A percentile compares a stretch with the other conserved stretches of the same genome.
phyloP scores from a whole-genome alignment of 495 filamentous ascomycete genomes.

The Aspergillus leporis region DNA sequence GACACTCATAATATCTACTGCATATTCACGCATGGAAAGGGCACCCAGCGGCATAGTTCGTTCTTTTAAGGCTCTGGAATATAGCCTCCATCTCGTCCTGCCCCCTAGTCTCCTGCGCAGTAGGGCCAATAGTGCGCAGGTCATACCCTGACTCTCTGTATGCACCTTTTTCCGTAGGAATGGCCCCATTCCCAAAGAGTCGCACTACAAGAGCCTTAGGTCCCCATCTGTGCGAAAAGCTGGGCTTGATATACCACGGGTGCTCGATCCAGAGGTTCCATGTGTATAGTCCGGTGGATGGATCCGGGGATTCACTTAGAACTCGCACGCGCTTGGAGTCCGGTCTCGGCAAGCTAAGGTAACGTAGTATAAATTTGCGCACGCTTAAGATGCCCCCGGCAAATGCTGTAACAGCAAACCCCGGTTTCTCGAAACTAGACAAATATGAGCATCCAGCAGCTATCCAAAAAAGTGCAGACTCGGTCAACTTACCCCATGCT shows the following conservation, averaged over 20 bases:
- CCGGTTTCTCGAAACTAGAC: constrained; percentile 2
- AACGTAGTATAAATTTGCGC: constrained; percentile 46
- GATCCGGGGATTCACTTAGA: constrained; percentile 5
- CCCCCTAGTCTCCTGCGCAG: constrained; percentile 11
- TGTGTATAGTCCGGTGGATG: constrained; percentile 6
- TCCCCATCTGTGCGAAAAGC: constrained; percentile 15
- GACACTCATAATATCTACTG: neutral
- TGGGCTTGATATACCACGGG: constrained; percentile 21
- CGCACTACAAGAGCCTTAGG: constrained; percentile 8
- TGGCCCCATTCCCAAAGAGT: constrained; percentile 10
- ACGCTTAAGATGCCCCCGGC: constrained; percentile 7
- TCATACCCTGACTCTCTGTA: constrained; percentile 13
- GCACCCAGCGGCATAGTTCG: constrained; percentile 4
- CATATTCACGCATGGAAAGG: constrained; percentile 8
- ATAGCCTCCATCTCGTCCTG: constrained; percentile 11
- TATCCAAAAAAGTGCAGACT: neutral
- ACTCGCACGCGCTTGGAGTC: constrained; percentile 8
- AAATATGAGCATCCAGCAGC: neutral
- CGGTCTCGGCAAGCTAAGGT: constrained; percentile 49
- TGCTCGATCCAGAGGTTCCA: constrained; percentile 10
- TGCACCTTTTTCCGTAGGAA: neutral
- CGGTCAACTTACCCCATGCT: constrained; percentile 10
- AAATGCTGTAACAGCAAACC: neutral
- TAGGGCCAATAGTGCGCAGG: constrained; percentile 10
- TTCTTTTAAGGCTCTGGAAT: constrained; percentile 1